phyloP scores from a whole-genome alignment of 129 eudicot genomes.

The Escallonia herrerae region DNA sequence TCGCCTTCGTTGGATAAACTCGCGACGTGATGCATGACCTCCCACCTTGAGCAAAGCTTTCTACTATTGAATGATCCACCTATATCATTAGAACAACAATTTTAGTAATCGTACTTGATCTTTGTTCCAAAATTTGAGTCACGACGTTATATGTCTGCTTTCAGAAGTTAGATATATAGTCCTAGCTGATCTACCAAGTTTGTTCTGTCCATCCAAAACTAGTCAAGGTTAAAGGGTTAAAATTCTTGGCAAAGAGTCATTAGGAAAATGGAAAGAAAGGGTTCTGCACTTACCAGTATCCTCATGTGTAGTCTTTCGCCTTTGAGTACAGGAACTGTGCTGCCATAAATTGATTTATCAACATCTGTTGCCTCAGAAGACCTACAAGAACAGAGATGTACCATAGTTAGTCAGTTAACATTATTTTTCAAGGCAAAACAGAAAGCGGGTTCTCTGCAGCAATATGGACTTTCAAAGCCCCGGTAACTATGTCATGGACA shows the following conservation, averaged over 20 bases:
- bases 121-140: too few species aligned
- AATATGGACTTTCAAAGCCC: too few species aligned
- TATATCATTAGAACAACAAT: not conserved
- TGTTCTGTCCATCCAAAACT: too few species aligned
- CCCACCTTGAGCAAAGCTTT: slow-evolving; percentile 82
- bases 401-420: too few species aligned
- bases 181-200: too few species aligned
- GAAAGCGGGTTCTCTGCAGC: too few species aligned
- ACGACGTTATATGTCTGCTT: too few species aligned
- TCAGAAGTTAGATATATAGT: too few species aligned
- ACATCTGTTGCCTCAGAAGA: slow-evolving; percentile 44
- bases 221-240: too few species aligned
- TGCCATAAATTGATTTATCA: slow-evolving; percentile 33
- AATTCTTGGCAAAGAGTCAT: not conserved
- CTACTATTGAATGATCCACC: slow-evolving; percentile 87
- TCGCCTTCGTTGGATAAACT: slow-evolving; percentile 63
- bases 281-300: slow-evolving; percentile 19
- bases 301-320: slow-evolving; percentile 69
- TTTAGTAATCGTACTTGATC: too few species aligned
- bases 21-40: slow-evolving; percentile 59
- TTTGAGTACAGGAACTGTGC: slow-evolving; percentile 37
- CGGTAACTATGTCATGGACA: too few species aligned
- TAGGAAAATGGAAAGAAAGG: not conserved
- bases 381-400: slow-evolving; percentile 14
- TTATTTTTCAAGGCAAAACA: too few species aligned